Evolutionary conservation across 257 asterid species (phyloP).

Genomic region (Ocimum tenuiflorum): DNA sequence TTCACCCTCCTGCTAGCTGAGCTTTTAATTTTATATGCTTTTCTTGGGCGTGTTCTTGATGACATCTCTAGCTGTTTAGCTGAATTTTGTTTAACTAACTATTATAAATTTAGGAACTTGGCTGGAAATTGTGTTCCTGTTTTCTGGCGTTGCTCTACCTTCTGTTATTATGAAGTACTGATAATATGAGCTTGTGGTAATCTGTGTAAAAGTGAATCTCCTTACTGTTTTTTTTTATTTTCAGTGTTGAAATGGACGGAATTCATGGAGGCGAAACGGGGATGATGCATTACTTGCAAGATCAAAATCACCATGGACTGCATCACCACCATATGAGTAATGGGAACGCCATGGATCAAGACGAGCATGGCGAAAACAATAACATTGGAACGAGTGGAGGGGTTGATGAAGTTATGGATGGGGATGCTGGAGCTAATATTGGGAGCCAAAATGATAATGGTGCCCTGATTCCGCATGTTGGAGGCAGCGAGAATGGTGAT

Average conservation of each 20-base stretch:
- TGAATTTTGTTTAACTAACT: too few species aligned
- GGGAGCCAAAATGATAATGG: conserved; percentile 40
- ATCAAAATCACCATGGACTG: conserved; percentile 46
- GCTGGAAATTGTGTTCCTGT: background rate
- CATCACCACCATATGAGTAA: conserved; percentile 37
- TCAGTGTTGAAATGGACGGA: conserved; percentile 38
- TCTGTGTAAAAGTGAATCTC: conserved; percentile 5
- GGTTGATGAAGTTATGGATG: conserved; percentile 45
- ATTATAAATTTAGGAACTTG: background rate
- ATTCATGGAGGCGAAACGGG: conserved; percentile 38
- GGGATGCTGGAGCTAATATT: conserved; percentile 38
- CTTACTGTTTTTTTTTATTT: conserved; percentile 4
- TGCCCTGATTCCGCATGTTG: conserved; percentile 28
- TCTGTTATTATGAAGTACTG: background rate
- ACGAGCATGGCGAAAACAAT: conserved; percentile 38
- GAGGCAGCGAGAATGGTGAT: conserved; percentile 33
- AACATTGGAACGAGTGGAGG: conserved; percentile 33
- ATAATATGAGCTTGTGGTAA: background rate
- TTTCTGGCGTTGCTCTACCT: background rate
- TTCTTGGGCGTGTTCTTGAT: background rate
- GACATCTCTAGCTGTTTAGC: background rate
- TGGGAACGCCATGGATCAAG: conserved; percentile 39
- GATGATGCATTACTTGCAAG: conserved; percentile 52
- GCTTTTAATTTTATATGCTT: background rate
- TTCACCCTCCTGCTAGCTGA: background rate